Evolutionary conservation across 1,284 basidiomycete species (phyloP), one percentile per base, ranked within the genome.

Genomic region (Fomes fomentarius): DNA sequence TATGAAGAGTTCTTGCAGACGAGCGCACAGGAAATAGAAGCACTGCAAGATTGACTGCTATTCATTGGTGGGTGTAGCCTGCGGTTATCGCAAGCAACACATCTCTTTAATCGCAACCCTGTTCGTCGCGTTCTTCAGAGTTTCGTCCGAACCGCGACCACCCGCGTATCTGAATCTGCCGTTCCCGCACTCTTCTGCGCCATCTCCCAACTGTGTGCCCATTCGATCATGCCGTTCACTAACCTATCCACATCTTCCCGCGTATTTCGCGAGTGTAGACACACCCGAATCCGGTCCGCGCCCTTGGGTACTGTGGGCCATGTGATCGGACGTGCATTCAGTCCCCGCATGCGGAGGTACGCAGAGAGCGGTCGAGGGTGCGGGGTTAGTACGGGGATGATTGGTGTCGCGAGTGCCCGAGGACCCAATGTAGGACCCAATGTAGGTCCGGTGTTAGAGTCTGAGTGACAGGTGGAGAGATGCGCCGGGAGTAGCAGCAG

Each of bases 291-390:
- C n/a, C 93, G 82, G 49, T 94, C 89, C 51, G 81, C 80, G 10
- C 91, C 93, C 57, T 85, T 87, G 0, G 93, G 91, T 0, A 96
- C 93, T 0, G 92, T 95, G 0, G 91, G 91, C 76, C 85, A 88
- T 17, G 85, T 87, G 49, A 96, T 94, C 0, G 92, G 87, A 3
- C 91, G 83, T 0, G 88, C 89, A 62, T 90, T 84, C 64, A 90
- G 74, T 0, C 87, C 85, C 8, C 76, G 74, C 10, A 70, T 64
- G 40, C 80, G 77, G 22, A 95, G 83, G 64, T 84, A 78, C 1
- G 80, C 76, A 0, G 92, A 87, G 21, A 96, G 79, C 0, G 82
- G 79, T 0, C 85, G 87, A 0, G 95, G 89, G 12, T 82, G 76
- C 1, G 84, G 74, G 0, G 93, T 95, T 56, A 96, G 74, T 40